These are phyloP conservation scores for Fusarium miscanthi DNA, from an alignment of 2,329 filamentous ascomycete species.

Conservation along the genomic window DNA sequence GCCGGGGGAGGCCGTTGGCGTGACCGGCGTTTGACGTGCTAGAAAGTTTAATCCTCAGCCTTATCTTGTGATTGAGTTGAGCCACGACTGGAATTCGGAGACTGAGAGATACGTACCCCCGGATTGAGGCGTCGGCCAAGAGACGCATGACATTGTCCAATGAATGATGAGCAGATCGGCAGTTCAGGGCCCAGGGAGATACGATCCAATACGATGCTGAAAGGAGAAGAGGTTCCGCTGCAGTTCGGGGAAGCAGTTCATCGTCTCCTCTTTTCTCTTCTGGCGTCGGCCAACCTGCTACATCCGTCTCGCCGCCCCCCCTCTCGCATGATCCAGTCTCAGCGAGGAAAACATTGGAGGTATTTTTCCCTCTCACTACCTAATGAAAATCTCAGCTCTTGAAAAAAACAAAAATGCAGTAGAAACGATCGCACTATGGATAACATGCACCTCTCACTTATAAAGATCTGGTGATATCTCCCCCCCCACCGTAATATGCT, in stretches of 20 bases:
- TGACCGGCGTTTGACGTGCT: neutral
- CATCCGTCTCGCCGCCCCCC: slow-evolving; percentile 4
- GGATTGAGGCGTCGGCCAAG: slow-evolving; percentile 1
- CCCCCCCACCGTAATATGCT: slow-evolving; percentile 4
- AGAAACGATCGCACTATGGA: neutral
- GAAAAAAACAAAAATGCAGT: neutral
- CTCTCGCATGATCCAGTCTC: neutral
- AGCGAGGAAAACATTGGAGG: slow-evolving; percentile 18
- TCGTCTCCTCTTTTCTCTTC: slow-evolving; percentile 16
- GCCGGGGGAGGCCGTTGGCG: neutral
- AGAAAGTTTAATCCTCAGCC: slow-evolving; percentile 1
- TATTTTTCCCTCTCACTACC: neutral
- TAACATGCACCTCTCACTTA: neutral
- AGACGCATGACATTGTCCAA: neutral
- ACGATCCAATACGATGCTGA: no score
- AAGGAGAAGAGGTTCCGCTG: neutral
- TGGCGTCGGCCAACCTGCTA: slow-evolving; percentile 27
- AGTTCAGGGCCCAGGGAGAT: neutral
- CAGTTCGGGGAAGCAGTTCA: neutral
- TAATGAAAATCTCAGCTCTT: neutral
- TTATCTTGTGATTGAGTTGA: neutral
- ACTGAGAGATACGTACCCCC: slow-evolving; percentile 6
- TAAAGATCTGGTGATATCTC: slow-evolving; percentile 4
- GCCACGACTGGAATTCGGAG: neutral
- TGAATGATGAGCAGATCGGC: slow-evolving; percentile 13